These are phyloP conservation scores for Hericium alpestre DNA, from an alignment of 768 basidiomycete species.

Conservation along the genomic window DNA sequence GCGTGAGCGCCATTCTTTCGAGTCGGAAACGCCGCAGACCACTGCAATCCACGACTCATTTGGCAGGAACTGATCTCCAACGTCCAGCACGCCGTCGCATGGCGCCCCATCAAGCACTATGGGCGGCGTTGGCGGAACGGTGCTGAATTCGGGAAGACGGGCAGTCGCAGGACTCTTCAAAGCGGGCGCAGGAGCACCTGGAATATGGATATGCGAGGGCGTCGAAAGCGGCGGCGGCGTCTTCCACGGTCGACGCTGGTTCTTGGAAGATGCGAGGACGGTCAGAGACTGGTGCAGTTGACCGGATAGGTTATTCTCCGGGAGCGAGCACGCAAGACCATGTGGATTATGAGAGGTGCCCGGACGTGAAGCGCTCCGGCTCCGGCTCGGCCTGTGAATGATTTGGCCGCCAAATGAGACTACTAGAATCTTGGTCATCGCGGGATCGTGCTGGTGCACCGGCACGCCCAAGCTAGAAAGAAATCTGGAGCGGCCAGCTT, in stretches of 20 bases:
- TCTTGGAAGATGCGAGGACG: not conserved
- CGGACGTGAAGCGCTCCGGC: constrained; percentile 16
- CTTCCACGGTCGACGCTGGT: not conserved
- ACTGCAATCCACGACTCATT: constrained; percentile 68
- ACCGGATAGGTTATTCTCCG: not conserved
- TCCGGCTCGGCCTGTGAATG: constrained; percentile 45
- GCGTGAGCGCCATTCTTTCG: constrained; percentile 34
- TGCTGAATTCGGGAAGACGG: constrained; percentile 16
- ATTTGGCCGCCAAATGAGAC: constrained; percentile 78
- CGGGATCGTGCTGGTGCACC: constrained; percentile 31
- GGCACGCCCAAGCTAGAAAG: constrained; percentile 54
- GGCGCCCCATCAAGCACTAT: constrained; percentile 1
- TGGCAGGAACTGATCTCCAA: constrained; percentile 38
- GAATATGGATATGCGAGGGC: constrained; percentile 43
- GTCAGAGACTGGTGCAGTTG: constrained; percentile 6
- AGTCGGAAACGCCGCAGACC: constrained; percentile 62
- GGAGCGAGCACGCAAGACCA: not conserved
- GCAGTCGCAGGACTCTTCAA: constrained; percentile 4
- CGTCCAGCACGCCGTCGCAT: constrained; percentile 11
- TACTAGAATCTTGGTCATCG: constrained; percentile 49
- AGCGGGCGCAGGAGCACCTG: constrained; percentile 18
- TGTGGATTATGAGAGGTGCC: not conserved
- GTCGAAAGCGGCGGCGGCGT: constrained; percentile 23
- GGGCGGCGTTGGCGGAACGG: constrained; percentile 17
- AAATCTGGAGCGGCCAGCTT: constrained; percentile 41